Evolutionary conservation across 1,284 basidiomycete genomes (phyloP).

Genomic region (Marasmius oreades): DNA sequence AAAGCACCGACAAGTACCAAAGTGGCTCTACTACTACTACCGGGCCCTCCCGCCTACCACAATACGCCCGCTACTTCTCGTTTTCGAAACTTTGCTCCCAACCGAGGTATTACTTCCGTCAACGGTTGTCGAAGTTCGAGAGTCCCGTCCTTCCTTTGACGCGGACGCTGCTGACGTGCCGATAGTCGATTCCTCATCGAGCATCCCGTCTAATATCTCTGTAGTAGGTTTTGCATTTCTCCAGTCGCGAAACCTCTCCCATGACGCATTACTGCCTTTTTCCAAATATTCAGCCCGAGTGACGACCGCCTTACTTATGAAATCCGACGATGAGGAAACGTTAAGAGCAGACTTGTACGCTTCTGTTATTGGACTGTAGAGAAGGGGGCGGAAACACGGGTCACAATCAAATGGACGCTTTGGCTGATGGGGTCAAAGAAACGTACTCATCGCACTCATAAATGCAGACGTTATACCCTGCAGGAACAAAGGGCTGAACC

Average conservation of each 20-base stretch:
- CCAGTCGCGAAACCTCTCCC: slow-evolving; percentile 62
- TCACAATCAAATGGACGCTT: too few species aligned
- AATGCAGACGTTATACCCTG: slow-evolving; percentile 69
- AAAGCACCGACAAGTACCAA: too few species aligned
- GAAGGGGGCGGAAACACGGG: too few species aligned
- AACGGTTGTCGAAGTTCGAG: too few species aligned
- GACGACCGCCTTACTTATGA: slow-evolving; percentile 47
- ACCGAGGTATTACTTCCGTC: neutral
- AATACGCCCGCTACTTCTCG: neutral
- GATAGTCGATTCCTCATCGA: too few species aligned
- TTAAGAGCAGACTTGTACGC: slow-evolving; percentile 66
- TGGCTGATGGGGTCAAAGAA: too few species aligned
- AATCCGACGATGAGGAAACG: slow-evolving; percentile 53
- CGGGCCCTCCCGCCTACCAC: neutral
- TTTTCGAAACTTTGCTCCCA: neutral
- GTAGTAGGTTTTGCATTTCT: slow-evolving; percentile 10
- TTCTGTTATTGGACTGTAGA: slow-evolving; percentile 65
- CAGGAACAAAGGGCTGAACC: slow-evolving; percentile 74
- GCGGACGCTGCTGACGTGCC: too few species aligned
- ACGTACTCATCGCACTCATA: slow-evolving; percentile 74
- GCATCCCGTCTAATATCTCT: too few species aligned
- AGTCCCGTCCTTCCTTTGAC: too few species aligned
- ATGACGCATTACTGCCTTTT: slow-evolving; percentile 68
- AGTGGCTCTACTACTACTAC: too few species aligned
- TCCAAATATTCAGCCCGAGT: slow-evolving; percentile 83